Evolutionary conservation across 2,329 filamentous ascomycete species (phyloP), one percentile per base, ranked within the genome.

Genomic region (Dactylonectria macrodidyma): DNA sequence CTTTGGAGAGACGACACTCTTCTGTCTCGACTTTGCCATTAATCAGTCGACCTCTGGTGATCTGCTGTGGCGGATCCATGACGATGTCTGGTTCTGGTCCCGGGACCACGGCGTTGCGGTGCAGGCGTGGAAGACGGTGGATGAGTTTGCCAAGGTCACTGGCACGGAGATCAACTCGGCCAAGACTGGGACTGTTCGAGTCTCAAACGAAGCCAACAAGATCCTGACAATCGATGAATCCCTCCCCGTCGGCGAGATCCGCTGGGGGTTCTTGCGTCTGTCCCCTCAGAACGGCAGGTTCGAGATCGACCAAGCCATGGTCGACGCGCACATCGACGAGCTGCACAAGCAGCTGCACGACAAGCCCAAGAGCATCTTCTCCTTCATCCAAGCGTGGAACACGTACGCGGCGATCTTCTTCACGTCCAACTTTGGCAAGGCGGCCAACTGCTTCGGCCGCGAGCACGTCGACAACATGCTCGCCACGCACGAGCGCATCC

Each of bases 71-170:
- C 87, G 91, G 14, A 81, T 91, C 44, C 86, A 91, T 59, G 90
- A 92, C 69, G 89, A 92, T 70, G 83, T 92, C 59, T 92, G 90
- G 90, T 89, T 92, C 75, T 92, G 90, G 89, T 73, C 83, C 71
- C 85, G 86, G 9, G 82, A 88, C 6, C 85, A 90, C 55, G 69
- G 80, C 3, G 82, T 80, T 3, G 87, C 86, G n/a, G 82, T 85
- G 24, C 82, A 84, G 51, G 90, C 88, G 0, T 93, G 91, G 91
- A 75, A 84, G 19, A 83, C 87, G 0, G 84, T 93, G 69, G 81
- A 83, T 1, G 78, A 83, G 2, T 93, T 92, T 69, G 80, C 84
- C 2, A 73, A 78, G 1, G 78, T 88, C 1, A 89, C 90, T 75
- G 88, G 90, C 1, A 83, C 91, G 1, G 78, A 84, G 6, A 84